Percentiles rank a stretch among this genome's conserved stretches.
phyloP scores from a whole-genome alignment of 805 yeast species.

The Saccharomycopsis oosterbeekiorum region DNA sequence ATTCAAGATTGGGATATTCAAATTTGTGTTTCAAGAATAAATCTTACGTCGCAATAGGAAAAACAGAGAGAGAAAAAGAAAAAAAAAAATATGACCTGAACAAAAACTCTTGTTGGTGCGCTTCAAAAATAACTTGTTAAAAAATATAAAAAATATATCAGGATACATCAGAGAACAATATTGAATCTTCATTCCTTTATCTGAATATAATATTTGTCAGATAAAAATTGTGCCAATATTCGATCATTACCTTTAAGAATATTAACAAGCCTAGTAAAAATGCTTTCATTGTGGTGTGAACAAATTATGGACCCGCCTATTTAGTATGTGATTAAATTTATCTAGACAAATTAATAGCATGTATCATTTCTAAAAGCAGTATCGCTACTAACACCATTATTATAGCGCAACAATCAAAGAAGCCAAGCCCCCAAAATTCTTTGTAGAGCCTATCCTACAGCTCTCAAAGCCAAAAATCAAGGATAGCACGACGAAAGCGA shows the following conservation, averaged over 20 bases:
- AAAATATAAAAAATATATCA: background rate
- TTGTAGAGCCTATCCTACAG: conserved; percentile 7
- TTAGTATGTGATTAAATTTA: background rate
- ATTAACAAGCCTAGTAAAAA: background rate
- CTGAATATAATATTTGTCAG: too few species aligned
- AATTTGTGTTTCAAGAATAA: background rate
- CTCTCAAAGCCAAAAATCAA: conserved; percentile 3
- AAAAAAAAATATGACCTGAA: background rate
- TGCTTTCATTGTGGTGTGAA: background rate
- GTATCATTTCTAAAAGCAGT: background rate
- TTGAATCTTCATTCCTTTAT: background rate
- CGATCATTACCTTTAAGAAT: too few species aligned
- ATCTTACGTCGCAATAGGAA: background rate
- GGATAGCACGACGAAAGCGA: background rate
- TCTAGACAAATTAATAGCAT: background rate
- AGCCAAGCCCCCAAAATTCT: conserved; percentile 5
- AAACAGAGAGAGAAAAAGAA: background rate
- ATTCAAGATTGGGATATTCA: background rate
- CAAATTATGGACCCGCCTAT: conserved; percentile 8
- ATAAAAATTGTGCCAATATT: too few species aligned
- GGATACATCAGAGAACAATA: background rate
- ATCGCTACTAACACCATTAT: background rate
- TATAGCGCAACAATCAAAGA: conserved; percentile 12
- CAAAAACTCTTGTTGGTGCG: background rate
- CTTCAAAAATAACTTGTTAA: background rate